Evolutionary conservation across 257 asterid species (phyloP).

Genomic region (Nicotiana obtusifolia): DNA sequence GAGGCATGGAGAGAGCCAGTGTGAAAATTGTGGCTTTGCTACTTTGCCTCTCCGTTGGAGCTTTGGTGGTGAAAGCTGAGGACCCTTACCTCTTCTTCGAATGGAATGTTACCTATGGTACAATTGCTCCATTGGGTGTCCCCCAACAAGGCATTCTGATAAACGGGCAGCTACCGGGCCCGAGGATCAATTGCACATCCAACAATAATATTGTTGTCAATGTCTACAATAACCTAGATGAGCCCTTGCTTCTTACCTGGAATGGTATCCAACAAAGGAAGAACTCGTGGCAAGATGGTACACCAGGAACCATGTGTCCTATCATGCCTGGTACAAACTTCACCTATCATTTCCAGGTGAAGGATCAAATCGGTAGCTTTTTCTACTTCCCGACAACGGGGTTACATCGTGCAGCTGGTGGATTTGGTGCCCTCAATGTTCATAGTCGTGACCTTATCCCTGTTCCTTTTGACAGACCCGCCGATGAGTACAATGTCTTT

Average conservation of each 20-base stretch:
- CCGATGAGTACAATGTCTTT: constrained; percentile 31
- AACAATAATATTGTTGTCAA: constrained; percentile 44
- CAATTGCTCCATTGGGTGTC: constrained; percentile 38
- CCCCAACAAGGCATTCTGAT: constrained; percentile 54
- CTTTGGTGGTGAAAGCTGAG: constrained; percentile 35
- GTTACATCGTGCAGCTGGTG: constrained; percentile 43
- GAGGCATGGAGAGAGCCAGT: constrained; percentile 6
- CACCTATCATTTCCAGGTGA: constrained; percentile 44
- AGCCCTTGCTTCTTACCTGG: constrained; percentile 44
- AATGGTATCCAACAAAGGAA: constrained; percentile 45
- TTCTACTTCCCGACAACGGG: constrained; percentile 44
- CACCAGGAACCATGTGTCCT: constrained; percentile 47
- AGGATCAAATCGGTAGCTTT: constrained; percentile 50
- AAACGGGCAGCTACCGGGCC: constrained; percentile 51
- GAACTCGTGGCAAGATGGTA: constrained; percentile 55
- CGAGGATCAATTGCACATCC: constrained; percentile 44
- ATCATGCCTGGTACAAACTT: constrained; percentile 41
- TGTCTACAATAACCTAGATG: constrained; percentile 36
- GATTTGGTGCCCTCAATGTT: constrained; percentile 33
- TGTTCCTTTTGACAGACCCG: constrained; percentile 35
- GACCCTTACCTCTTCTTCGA: constrained; percentile 42
- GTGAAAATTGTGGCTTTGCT: constrained; percentile 26
- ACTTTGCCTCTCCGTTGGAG: constrained; percentile 28
- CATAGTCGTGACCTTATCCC: constrained; percentile 50
- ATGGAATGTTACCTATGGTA: constrained; percentile 53